These are phyloP conservation scores for Coniochaeta sp. DNA, from an alignment of 2,329 filamentous ascomycete genomes.

Conservation along the genomic window DNA sequence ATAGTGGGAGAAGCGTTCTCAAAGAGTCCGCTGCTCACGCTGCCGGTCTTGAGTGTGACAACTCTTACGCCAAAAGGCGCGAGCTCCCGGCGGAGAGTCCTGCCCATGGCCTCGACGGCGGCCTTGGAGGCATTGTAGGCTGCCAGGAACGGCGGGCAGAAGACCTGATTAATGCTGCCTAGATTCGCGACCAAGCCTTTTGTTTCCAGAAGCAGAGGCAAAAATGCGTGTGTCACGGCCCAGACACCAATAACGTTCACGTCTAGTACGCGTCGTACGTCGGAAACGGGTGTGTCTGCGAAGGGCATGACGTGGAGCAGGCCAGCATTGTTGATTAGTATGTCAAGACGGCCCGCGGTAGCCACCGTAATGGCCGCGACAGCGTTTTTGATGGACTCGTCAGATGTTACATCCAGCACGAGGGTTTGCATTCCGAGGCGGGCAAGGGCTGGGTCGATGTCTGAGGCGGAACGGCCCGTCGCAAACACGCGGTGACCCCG, in stretches of 20 bases:
- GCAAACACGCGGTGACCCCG: constrained; percentile 22
- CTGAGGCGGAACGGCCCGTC: constrained; percentile 14
- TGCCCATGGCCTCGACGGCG: constrained; percentile 14
- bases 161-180: constrained; percentile 20
- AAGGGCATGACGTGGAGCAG: constrained; percentile 6
- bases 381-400: constrained; percentile 10
- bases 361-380: constrained; percentile 8
- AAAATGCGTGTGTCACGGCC: constrained; percentile 22
- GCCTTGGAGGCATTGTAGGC: constrained; percentile 24
- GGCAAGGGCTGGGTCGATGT: constrained; percentile 9
- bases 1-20: constrained; percentile 14
- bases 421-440: constrained; percentile 14
- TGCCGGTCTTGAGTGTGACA: constrained; percentile 21
- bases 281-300: constrained; percentile 9
- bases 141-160: constrained; percentile 19
- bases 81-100: constrained; percentile 21
- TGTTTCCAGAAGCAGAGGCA: constrained; percentile 20
- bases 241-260: constrained; percentile 21
- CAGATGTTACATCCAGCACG: constrained; percentile 17
- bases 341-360: constrained; percentile 10
- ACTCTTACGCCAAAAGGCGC: constrained; percentile 22
- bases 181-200: constrained; percentile 16
- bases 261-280: constrained; percentile 10
- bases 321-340: constrained; percentile 16
- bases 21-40: constrained; percentile 19